phyloP scores from a whole-genome alignment of 495 filamentous ascomycete species.

The Aspergillus affinis region DNA sequence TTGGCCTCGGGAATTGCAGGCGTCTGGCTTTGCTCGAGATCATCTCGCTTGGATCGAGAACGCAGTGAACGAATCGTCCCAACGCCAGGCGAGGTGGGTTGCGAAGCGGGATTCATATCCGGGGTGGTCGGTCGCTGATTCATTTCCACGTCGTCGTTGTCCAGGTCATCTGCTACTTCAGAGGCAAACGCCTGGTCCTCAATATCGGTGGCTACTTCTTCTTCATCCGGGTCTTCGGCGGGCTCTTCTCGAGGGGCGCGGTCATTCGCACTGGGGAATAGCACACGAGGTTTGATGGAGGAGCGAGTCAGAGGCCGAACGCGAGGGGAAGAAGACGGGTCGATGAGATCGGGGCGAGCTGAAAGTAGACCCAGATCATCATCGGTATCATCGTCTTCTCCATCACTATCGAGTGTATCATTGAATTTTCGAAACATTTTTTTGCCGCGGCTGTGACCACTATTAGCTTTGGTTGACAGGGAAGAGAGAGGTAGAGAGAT shows the following conservation, averaged over 20 bases:
- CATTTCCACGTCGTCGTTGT: conserved; percentile 22
- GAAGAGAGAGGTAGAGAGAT: neutral
- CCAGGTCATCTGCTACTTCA: conserved; percentile 37
- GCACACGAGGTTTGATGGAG: conserved; percentile 76
- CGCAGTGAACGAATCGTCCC: conserved; percentile 32
- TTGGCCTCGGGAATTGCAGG: conserved; percentile 25
- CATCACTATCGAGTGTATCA: conserved; percentile 46
- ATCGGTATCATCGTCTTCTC: conserved; percentile 40
- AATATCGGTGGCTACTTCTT: conserved; percentile 55
- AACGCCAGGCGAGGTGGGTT: conserved; percentile 50
- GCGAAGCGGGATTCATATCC: conserved; percentile 50
- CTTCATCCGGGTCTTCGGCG: conserved; percentile 50
- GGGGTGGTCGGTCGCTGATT: conserved; percentile 37
- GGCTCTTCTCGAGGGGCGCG: conserved; percentile 23
- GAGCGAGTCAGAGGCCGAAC: conserved; percentile 65
- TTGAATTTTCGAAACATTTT: conserved; percentile 67
- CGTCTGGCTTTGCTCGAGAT: conserved; percentile 19
- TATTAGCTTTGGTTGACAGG: conserved; percentile 24
- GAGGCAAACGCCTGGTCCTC: conserved; percentile 53
- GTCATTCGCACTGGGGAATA: conserved; percentile 65
- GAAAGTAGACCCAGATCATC: conserved; percentile 47
- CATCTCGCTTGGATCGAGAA: conserved; percentile 26
- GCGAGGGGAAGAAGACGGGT: conserved; percentile 28
- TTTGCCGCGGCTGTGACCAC: conserved; percentile 73
- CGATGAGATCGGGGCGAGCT: conserved; percentile 39